Conservation (phyloP, 2,329 filamentous ascomycete genomes). For the Cytospora schulzeri region DNA sequence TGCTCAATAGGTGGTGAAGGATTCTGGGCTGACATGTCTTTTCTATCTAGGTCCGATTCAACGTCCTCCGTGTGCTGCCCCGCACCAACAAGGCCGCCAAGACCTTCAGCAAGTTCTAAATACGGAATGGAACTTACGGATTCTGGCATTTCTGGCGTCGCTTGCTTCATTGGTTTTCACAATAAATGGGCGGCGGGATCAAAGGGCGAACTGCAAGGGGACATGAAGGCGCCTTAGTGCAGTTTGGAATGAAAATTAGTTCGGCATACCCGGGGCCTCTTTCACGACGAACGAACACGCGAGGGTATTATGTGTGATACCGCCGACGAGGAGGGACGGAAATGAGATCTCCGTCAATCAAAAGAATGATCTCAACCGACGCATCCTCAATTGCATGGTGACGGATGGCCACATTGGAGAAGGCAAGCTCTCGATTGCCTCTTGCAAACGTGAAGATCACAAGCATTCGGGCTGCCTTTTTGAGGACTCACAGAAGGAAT, state of each 20-base stretch:
- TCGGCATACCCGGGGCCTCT: constrained; percentile 27
- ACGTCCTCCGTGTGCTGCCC: constrained; percentile 97
- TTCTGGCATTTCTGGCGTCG: constrained; percentile 40
- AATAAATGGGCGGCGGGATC: constrained; percentile 38
- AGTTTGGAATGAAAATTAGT: constrained; percentile 38
- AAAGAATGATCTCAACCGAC: constrained; percentile 25
- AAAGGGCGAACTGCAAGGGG: constrained; percentile 36
- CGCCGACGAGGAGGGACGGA: constrained; percentile 24
- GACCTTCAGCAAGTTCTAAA: constrained; percentile 98
- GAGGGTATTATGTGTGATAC: constrained; percentile 26
- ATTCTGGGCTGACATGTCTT: constrained; percentile 26
- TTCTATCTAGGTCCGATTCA: constrained; percentile 83
- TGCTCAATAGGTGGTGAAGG: background rate
- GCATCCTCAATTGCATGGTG: background rate
- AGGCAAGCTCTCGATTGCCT: background rate
- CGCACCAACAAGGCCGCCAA: constrained; percentile 97
- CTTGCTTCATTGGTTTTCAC: constrained; percentile 39
- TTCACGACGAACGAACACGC: constrained; percentile 27
- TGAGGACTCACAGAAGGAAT: background rate
- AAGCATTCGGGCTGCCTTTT: background rate
- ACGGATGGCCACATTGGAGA: background rate
- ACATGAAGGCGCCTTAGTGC: constrained; percentile 38
- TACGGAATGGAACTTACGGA: constrained; percentile 34
- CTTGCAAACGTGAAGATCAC: background rate
- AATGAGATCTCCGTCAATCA: constrained; percentile 27